A percentile compares a stretch with the other conserved stretches of the same genome.
These are phyloP conservation scores for Lasiodiplodia gonubiensis DNA, from an alignment of 2,329 filamentous ascomycete species.

Conservation along the genomic window DNA sequence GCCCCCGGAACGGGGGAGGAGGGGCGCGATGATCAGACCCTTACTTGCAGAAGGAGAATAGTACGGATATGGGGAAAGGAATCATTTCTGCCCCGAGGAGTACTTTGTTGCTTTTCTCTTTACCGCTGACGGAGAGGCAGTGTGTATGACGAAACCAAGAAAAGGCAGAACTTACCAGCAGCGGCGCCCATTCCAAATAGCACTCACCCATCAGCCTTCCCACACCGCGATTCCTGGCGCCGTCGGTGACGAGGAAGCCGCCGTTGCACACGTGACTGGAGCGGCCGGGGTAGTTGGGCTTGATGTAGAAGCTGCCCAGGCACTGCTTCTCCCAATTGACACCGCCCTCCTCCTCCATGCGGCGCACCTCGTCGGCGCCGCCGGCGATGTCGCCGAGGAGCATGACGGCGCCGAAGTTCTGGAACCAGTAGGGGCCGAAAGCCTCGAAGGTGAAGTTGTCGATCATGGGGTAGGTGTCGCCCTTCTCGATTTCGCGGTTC, in stretches of 20 bases:
- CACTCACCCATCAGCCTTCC: slow-evolving; percentile 59
- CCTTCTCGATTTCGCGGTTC: slow-evolving; percentile 88
- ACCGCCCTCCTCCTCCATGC: slow-evolving; percentile 51
- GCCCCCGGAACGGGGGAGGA: neutral
- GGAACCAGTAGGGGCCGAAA: slow-evolving; percentile 88
- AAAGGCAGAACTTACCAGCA: slow-evolving; percentile 44
- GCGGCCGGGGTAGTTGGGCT: slow-evolving; percentile 89
- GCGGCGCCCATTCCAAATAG: slow-evolving; percentile 60
- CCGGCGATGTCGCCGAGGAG: slow-evolving; percentile 71
- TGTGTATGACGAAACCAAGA: neutral
- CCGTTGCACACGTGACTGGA: slow-evolving; percentile 86
- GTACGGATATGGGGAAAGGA: neutral
- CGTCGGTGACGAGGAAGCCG: slow-evolving; percentile 57
- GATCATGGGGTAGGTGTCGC: slow-evolving; percentile 90
- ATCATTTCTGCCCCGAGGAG: neutral
- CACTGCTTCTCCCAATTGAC: slow-evolving; percentile 79
- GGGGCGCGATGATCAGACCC: slow-evolving; percentile 7
- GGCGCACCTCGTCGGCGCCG: slow-evolving; percentile 53
- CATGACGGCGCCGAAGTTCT: slow-evolving; percentile 89
- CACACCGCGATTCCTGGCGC: slow-evolving; percentile 55
- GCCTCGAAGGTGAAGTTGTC: slow-evolving; percentile 74
- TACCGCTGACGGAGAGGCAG: neutral
- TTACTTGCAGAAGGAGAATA: neutral
- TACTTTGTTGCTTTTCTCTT: neutral
- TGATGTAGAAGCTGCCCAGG: slow-evolving; percentile 90